Conservation (phyloP, 805 yeast genomes). For the Kazachstania bromeliacearum region DNA sequence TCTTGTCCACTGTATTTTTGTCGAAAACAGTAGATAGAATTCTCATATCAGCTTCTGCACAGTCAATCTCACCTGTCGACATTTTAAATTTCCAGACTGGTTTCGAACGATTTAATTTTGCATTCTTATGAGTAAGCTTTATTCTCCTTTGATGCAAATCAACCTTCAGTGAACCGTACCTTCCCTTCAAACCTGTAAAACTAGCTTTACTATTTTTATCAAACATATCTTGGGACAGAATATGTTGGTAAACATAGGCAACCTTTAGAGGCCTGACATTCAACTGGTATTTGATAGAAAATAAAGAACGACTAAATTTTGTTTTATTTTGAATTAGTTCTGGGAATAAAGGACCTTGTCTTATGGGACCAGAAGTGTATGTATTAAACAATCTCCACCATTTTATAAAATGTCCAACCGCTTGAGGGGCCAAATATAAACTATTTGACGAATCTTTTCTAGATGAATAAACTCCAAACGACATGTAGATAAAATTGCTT, state of each 20-base stretch:
- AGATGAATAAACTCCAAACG: constrained; percentile 32
- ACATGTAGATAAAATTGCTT: constrained; percentile 53
- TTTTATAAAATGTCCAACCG: constrained; percentile 52
- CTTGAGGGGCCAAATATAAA: constrained; percentile 63
- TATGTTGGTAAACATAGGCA: constrained; percentile 59
- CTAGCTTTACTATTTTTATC: constrained; percentile 34
- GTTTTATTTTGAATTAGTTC: constrained; percentile 36
- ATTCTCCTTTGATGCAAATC: constrained; percentile 53
- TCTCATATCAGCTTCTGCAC: constrained; percentile 59
- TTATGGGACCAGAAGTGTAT: constrained; percentile 67
- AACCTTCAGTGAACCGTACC: constrained; percentile 40
- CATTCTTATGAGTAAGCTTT: constrained; percentile 33
- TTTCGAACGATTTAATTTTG: constrained; percentile 36
- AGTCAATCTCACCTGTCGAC: constrained; percentile 61
- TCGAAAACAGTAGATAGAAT: constrained; percentile 55
- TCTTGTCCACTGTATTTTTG: constrained; percentile 41
- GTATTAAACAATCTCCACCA: constrained; percentile 83
- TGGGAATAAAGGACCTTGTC: constrained; percentile 61
- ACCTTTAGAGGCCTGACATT: constrained; percentile 57
- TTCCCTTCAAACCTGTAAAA: constrained; percentile 58
- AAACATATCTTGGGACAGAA: constrained; percentile 34
- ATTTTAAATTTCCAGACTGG: constrained; percentile 46
- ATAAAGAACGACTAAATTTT: constrained; percentile 60
- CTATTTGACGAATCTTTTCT: constrained; percentile 45
- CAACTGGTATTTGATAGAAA: constrained; percentile 66